A percentile compares a stretch with the other conserved stretches of the same genome.
phyloP scores from a whole-genome alignment of 176 grass and related monocot genomes.

The Cenchrus purpureus region DNA sequence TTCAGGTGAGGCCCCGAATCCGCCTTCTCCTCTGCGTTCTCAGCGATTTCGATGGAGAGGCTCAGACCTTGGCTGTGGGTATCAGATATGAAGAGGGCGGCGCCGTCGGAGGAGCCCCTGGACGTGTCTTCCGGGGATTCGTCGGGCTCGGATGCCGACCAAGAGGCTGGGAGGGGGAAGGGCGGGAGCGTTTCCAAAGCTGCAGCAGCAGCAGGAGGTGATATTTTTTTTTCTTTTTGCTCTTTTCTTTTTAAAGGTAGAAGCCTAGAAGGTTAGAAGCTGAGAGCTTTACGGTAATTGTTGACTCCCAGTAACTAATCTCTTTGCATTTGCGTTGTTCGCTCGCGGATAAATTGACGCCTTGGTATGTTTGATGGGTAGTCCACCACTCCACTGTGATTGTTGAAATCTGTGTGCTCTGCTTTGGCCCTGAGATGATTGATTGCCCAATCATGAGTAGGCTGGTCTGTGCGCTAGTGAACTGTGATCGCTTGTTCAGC shows the following conservation, averaged over 20 bases:
- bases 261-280: constrained; percentile 32
- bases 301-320: not conserved
- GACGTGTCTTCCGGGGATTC: constrained; percentile 58
- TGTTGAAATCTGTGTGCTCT: not conserved
- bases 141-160: constrained; percentile 64
- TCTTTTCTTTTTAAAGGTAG: too few relatives aligned
- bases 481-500: not conserved
- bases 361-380: not conserved
- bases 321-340: not conserved
- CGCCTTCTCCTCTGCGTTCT: not conserved
- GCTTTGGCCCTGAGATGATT: not conserved
- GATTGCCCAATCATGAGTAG: not conserved
- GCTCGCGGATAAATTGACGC: not conserved
- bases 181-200: constrained; percentile 43
- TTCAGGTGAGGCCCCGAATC: not conserved
- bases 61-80: constrained; percentile 7
- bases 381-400: not conserved
- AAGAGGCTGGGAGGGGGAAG: constrained; percentile 32
- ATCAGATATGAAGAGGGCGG: constrained; percentile 82
- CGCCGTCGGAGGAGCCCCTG: constrained; percentile 48
- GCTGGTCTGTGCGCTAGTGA: not conserved
- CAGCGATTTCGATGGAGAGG: not conserved
- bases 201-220: constrained; percentile 43
- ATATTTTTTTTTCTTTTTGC: not conserved
- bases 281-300: constrained; percentile 8